Evolutionary conservation across 2,329 filamentous ascomycete species (phyloP).

Genomic region (Pseudocercospora crystallina): DNA sequence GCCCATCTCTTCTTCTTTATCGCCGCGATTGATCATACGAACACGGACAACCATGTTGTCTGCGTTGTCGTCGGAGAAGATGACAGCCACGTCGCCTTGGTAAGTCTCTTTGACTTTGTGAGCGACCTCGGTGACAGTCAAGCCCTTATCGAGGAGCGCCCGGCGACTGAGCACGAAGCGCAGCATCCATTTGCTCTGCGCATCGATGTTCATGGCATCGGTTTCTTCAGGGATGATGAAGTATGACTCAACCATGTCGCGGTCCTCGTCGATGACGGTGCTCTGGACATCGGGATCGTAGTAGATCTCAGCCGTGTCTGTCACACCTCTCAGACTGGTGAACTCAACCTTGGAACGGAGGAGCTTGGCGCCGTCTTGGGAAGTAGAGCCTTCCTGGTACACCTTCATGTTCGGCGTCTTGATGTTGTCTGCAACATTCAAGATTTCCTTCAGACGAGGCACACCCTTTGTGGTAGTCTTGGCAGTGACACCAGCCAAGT

Average conservation of each 20-base stretch:
- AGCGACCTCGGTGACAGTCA: constrained; percentile 89
- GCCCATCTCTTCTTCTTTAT: constrained; percentile 60
- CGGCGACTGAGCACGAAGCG: constrained; percentile 91
- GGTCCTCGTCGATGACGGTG: constrained; percentile 83
- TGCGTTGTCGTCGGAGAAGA: constrained; percentile 97
- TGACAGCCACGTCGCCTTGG: constrained; percentile 78
- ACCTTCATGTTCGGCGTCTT: constrained; percentile 98
- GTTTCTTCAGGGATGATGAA: constrained; percentile 90
- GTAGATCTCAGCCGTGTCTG: constrained; percentile 90
- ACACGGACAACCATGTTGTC: constrained; percentile 93
- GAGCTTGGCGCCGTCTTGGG: constrained; percentile 78
- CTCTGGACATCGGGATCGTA: constrained; percentile 88
- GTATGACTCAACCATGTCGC: constrained; percentile 94
- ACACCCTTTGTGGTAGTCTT: constrained; percentile 99
- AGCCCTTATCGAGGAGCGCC: constrained; percentile 90
- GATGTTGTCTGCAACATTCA: constrained; percentile 96
- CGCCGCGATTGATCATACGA: constrained; percentile 49
- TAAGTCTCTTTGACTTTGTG: constrained; percentile 87
- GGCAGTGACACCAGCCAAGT: constrained; percentile 98
- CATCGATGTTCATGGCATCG: constrained; percentile 55
- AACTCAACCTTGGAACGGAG: constrained; percentile 90
- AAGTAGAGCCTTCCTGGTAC: constrained; percentile 66
- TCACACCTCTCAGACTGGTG: constrained; percentile 88
- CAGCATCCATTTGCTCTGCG: constrained; percentile 90
- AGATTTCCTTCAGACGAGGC: constrained; percentile 97